Conservation (phyloP, 495 filamentous ascomycete species). For the Melanomma pulvis-pyrius region DNA sequence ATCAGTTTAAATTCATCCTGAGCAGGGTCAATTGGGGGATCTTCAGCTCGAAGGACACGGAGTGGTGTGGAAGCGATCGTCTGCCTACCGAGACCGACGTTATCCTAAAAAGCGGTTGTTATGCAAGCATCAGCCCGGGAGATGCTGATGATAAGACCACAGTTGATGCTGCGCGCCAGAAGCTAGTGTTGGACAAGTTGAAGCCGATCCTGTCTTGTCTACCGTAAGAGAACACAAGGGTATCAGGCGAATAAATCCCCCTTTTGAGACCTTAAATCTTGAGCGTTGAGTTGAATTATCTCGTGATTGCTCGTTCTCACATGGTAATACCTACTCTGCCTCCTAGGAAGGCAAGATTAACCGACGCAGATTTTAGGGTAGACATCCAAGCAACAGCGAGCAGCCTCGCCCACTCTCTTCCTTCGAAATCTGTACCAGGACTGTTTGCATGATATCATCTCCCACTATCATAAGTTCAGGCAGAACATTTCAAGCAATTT, state of each 20-base stretch:
- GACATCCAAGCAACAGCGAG: no score
- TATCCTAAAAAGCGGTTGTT: slow-evolving; percentile 55
- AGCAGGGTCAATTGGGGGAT: slow-evolving; percentile 60
- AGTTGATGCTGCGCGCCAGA: slow-evolving; percentile 59
- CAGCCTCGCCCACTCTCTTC: neutral
- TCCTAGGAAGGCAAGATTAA: neutral
- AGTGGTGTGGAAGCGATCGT: slow-evolving; percentile 57
- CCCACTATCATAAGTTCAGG: neutral
- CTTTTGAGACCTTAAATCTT: no score
- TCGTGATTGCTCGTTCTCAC: no score
- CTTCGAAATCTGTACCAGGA: neutral
- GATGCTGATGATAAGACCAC: slow-evolving; percentile 60
- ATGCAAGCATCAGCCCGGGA: slow-evolving; percentile 66
- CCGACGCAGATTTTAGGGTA: no score
- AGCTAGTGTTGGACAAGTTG: slow-evolving; percentile 58
- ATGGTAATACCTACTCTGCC: no score
- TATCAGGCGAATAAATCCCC: neutral
- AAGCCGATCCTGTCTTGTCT: slow-evolving; percentile 56
- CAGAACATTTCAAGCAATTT: neutral
- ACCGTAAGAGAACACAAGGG: neutral
- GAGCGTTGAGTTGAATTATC: no score
- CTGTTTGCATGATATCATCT: neutral
- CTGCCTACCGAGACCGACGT: slow-evolving; percentile 62
- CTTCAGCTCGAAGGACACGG: slow-evolving; percentile 57
- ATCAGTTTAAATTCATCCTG: slow-evolving; percentile 63